These are phyloP conservation scores for Leccinum truebloodii DNA, from an alignment of 768 basidiomycete species.

Conservation along the genomic window DNA sequence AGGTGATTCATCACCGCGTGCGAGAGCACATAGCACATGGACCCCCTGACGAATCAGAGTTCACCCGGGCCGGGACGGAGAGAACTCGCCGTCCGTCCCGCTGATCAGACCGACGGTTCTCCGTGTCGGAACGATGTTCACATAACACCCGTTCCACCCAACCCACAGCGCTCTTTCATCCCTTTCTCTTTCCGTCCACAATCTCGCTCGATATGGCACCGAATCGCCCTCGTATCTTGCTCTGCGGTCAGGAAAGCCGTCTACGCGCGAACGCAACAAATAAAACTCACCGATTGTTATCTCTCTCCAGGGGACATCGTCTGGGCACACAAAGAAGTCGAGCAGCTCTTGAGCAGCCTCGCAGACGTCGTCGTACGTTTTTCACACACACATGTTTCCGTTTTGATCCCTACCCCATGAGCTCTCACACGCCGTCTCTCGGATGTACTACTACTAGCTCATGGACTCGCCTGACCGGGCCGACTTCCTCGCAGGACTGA, in stretches of 20 bases:
- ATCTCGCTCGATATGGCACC: not conserved
- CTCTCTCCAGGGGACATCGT: constrained; percentile 57
- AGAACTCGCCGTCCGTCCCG: not conserved
- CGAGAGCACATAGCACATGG: not conserved
- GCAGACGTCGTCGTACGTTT: constrained; percentile 75
- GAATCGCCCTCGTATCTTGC: constrained; percentile 29
- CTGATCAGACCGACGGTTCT: not conserved
- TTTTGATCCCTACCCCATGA: not conserved
- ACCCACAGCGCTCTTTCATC: not conserved
- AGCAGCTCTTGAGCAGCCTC: constrained; percentile 61
- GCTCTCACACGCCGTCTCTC: no score
- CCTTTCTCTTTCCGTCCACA: not conserved
- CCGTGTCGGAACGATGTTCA: not conserved
- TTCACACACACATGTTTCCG: no score
- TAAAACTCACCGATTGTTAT: not conserved
- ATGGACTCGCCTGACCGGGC: constrained; percentile 62
- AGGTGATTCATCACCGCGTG: not conserved
- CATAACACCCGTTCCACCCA: not conserved
- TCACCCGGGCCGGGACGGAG: not conserved
- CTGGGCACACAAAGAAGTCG: constrained; percentile 79
- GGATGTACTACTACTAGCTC: constrained; percentile 31
- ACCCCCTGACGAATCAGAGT: not conserved
- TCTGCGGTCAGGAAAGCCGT: constrained; percentile 33
- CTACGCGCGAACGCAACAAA: not conserved
- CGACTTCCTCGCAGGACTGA: constrained; percentile 67